Evolutionary conservation across 495 filamentous ascomycete species (phyloP).

Genomic region (Halenospora varia): DNA sequence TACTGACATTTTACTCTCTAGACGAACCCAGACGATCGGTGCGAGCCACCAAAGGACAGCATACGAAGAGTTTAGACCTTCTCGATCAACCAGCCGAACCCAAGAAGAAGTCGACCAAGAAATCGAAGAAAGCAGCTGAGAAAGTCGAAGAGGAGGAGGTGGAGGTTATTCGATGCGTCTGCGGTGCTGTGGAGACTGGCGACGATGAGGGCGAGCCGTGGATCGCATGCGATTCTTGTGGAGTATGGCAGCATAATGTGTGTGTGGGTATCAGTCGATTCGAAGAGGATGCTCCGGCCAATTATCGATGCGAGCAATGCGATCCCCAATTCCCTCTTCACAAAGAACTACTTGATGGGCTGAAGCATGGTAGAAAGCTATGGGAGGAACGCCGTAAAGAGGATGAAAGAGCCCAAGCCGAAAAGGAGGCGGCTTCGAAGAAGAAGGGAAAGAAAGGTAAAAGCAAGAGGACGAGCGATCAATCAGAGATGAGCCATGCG

Average conservation of each 20-base stretch:
- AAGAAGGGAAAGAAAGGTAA: conserved; percentile 50
- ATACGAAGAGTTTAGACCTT: conserved; percentile 76
- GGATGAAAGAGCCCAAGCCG: conserved; percentile 40
- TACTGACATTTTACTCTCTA: conserved; percentile 29
- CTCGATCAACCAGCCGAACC: conserved; percentile 60
- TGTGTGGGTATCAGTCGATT: conserved; percentile 85
- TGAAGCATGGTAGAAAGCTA: conserved; percentile 74
- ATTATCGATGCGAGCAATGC: conserved; percentile 89
- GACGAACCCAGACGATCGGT: conserved; percentile 91
- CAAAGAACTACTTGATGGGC: conserved; percentile 64
- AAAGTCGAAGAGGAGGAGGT: conserved; percentile 59
- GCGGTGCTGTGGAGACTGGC: conserved; percentile 81
- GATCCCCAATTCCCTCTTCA: conserved; percentile 66
- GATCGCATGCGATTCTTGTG: conserved; percentile 89
- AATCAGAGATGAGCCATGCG: conserved; percentile 31
- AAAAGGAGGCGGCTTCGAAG: conserved; percentile 33
- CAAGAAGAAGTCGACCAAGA: conserved; percentile 59
- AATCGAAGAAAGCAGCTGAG: conserved; percentile 34
- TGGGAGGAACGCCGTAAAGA: conserved; percentile 68
- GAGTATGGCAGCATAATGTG: conserved; percentile 93
- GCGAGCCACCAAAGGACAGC: conserved; percentile 91
- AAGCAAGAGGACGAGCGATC: conserved; percentile 45
- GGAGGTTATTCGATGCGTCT: conserved; percentile 86
- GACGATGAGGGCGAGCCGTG: conserved; percentile 75
- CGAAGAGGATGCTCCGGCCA: conserved; percentile 64